phyloP scores from a whole-genome alignment of 1,284 basidiomycete species.

The Irpex rosettiformis region DNA sequence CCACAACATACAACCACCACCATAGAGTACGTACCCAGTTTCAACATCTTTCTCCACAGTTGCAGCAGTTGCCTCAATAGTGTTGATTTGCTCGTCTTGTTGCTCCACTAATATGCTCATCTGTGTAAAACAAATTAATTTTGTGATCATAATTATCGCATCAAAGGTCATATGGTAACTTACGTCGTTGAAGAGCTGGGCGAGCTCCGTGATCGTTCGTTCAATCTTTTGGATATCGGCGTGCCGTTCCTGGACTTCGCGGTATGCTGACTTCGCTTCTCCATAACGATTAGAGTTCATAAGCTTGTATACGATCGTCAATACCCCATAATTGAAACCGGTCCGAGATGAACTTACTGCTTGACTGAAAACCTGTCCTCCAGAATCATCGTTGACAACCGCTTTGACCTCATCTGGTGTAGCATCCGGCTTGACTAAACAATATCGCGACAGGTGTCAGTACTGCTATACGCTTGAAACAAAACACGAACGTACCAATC shows the following conservation, averaged over 20 bases:
- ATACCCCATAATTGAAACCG: neutral
- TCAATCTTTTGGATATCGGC: conserved; percentile 96
- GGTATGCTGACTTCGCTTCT: conserved; percentile 87
- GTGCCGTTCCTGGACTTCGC: conserved; percentile 95
- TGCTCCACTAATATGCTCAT: conserved; percentile 91
- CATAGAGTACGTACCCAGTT: conserved; percentile 58
- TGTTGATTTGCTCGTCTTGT: conserved; percentile 84
- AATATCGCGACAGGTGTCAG: conserved; percentile 1
- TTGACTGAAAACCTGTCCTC: conserved; percentile 91
- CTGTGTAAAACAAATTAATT: conserved; percentile 33
- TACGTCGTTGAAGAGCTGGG: conserved; percentile 93
- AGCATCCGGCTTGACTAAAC: conserved; percentile 88
- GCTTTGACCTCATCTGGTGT: conserved; percentile 88
- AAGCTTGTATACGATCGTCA: conserved; percentile 44
- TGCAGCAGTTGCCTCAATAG: conserved; percentile 73
- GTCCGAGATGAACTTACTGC: conserved; percentile 54
- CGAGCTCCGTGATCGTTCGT: conserved; percentile 87
- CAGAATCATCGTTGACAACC: conserved; percentile 83
- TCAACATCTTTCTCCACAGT: conserved; percentile 79
- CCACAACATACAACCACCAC: neutral
- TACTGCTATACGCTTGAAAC: conserved; percentile 3
- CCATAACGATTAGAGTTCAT: conserved; percentile 90
- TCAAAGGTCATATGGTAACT: conserved; percentile 21
- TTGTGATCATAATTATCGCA: neutral
- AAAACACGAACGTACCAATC: conserved; percentile 59